phyloP scores from a whole-genome alignment of 2,329 filamentous ascomycete species.

The Parastagonospora nodorum region DNA sequence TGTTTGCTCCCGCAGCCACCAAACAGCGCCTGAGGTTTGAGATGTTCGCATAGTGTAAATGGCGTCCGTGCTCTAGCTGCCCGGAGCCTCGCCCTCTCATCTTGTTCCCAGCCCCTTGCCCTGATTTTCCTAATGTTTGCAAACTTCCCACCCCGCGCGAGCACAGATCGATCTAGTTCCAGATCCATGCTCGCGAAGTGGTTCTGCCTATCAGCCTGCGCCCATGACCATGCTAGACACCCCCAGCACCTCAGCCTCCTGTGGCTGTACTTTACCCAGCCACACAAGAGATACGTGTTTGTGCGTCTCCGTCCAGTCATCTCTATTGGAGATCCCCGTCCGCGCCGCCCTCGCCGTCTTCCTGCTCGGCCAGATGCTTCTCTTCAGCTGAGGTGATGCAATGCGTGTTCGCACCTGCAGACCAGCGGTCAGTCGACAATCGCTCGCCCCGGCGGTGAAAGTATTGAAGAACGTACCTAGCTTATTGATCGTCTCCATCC shows the following conservation, averaged over 20 bases:
- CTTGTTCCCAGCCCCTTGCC: slow-evolving; percentile 11
- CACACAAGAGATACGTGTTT: slow-evolving; percentile 34
- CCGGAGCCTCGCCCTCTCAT: slow-evolving; percentile 11
- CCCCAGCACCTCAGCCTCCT: slow-evolving; percentile 9
- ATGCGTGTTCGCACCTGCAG: slow-evolving; percentile 72
- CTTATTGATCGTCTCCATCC: slow-evolving; percentile 97
- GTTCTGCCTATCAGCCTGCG: slow-evolving; percentile 1
- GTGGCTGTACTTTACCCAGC: slow-evolving; percentile 38
- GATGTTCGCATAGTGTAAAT: not conserved
- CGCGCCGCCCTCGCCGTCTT: slow-evolving; percentile 16
- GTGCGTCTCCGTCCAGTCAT: slow-evolving; percentile 15
- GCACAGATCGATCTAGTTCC: slow-evolving; percentile 4
- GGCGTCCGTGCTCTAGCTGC: slow-evolving; percentile 3
- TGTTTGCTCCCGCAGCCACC: slow-evolving; percentile 18
- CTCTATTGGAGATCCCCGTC: not conserved
- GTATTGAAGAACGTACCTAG: slow-evolving; percentile 56
- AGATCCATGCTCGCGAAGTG: slow-evolving; percentile 1
- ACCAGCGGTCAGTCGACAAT: slow-evolving; percentile 24
- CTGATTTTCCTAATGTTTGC: slow-evolving; percentile 2
- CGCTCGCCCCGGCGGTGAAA: slow-evolving; percentile 7
- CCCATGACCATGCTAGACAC: not conserved
- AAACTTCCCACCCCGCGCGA: slow-evolving; percentile 13
- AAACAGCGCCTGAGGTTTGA: slow-evolving; percentile 2
- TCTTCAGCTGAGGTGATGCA: slow-evolving; percentile 86
- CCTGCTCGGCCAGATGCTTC: slow-evolving; percentile 60